These are phyloP conservation scores for Xylariaceae sp. DNA, from an alignment of 2,329 filamentous ascomycete species.

Conservation along the genomic window DNA sequence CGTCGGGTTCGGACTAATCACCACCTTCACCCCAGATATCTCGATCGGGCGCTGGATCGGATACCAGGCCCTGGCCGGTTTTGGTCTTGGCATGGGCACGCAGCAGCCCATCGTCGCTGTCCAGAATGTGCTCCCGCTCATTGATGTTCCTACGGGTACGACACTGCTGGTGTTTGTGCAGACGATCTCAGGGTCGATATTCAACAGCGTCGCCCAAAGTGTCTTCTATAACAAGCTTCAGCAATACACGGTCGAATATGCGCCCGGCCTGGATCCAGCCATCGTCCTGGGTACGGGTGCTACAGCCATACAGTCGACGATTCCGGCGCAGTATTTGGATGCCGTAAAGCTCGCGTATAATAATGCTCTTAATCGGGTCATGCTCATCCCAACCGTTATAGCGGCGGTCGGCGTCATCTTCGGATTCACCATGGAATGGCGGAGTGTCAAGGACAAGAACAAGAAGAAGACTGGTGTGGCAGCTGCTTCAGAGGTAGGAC, in stretches of 20 bases:
- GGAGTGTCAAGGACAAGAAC: too few relatives aligned
- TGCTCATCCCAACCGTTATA: too few relatives aligned
- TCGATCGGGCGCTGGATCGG: not conserved
- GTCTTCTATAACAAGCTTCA: not conserved
- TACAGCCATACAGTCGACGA: not conserved
- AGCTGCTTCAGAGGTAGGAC: too few relatives aligned
- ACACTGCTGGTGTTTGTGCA: not conserved
- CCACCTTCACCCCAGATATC: not conserved
- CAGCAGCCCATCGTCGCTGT: not conserved
- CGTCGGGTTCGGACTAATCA: not conserved
- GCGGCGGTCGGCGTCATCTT: too few relatives aligned
- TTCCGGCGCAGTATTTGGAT: not conserved
- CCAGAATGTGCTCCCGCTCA: not conserved
- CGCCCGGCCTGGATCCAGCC: not conserved
- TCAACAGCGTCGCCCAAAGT: not conserved
- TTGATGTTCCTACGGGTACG: not conserved
- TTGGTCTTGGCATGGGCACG: not conserved
- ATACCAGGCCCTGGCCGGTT: not conserved
- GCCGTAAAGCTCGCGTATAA: not conserved
- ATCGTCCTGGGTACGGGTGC: not conserved
- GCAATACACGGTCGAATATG: not conserved
- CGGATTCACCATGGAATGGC: too few relatives aligned
- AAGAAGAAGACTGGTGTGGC: too few relatives aligned
- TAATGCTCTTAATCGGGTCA: not conserved
- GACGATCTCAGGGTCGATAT: not conserved